Evolutionary conservation across 1,284 basidiomycete genomes (phyloP).

Genomic region (Leccinum pachyderme): DNA sequence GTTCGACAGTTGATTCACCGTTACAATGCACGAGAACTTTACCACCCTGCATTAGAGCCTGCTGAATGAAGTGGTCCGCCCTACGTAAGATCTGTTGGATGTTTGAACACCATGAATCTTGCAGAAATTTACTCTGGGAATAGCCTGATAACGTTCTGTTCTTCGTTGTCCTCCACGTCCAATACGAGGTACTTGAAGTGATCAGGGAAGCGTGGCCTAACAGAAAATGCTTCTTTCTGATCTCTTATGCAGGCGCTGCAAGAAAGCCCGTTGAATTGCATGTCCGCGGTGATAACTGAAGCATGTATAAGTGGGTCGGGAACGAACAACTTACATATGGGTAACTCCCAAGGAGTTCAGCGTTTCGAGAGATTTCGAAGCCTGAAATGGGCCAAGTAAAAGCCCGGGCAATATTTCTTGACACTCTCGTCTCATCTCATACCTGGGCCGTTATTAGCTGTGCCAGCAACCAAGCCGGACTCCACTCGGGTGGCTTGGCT

Average conservation of each 20-base stretch:
- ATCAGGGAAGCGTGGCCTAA: conserved; percentile 81
- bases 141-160: conserved; percentile 84
- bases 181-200: conserved; percentile 78
- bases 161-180: conserved; percentile 88
- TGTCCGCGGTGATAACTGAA: not conserved
- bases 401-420: conserved; percentile 89
- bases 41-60: conserved; percentile 65
- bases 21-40: conserved; percentile 90
- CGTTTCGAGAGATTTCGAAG: conserved; percentile 73
- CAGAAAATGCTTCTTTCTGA: conserved; percentile 83
- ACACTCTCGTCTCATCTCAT: conserved; percentile 92
- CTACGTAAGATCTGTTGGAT: conserved; percentile 36
- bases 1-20: conserved; percentile 46
- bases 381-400: conserved; percentile 85
- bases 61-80: conserved; percentile 78
- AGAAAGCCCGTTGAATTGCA: not conserved
- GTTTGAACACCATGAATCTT: not conserved
- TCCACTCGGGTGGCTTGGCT: not conserved
- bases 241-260: conserved; percentile 84
- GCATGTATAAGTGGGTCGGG: not conserved
- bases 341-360: conserved; percentile 71
- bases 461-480: conserved; percentile 1
- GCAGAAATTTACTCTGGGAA: conserved; percentile 63
- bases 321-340: conserved; percentile 69
- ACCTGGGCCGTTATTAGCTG: conserved; percentile 46